Conservation (phyloP, 192 early-diverging fungal genomes). For the Geosiphon pyriformis region DNA sequence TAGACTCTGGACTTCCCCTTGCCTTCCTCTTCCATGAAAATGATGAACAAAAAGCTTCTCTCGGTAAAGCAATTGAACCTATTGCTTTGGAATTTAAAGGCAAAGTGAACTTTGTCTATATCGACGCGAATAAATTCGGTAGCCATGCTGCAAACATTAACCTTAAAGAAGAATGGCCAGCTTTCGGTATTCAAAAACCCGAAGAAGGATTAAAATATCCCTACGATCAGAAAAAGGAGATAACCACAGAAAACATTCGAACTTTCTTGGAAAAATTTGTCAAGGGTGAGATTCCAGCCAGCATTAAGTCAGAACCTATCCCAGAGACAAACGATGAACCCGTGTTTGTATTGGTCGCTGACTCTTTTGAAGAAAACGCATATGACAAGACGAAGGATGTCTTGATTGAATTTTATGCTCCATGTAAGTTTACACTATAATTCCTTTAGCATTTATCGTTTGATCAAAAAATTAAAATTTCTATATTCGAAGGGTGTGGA, state of each 20-base stretch:
- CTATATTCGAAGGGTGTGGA: slow-evolving; percentile 35
- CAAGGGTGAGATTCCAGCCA: slow-evolving; percentile 63
- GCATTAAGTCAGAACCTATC: slow-evolving; percentile 75
- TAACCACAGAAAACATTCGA: slow-evolving; percentile 55
- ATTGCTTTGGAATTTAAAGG: slow-evolving; percentile 85
- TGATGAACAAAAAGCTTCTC: slow-evolving; percentile 52
- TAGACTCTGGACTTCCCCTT: slow-evolving; percentile 81
- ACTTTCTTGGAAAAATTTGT: slow-evolving; percentile 62
- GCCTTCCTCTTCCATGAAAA: slow-evolving; percentile 80
- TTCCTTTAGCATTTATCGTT: no score
- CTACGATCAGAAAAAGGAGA: slow-evolving; percentile 62
- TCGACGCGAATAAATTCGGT: slow-evolving; percentile 82
- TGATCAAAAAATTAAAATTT: background rate
- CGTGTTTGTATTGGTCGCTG: slow-evolving; percentile 87
- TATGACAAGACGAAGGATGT: slow-evolving; percentile 60
- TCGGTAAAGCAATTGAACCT: slow-evolving; percentile 57
- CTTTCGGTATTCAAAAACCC: slow-evolving; percentile 83
- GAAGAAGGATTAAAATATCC: slow-evolving; percentile 78
- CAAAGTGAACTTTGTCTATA: slow-evolving; percentile 85
- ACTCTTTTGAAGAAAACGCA: slow-evolving; percentile 77
- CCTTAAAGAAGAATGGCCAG: slow-evolving; percentile 89
- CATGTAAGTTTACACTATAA: slow-evolving; percentile 10
- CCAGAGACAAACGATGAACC: slow-evolving; percentile 82
- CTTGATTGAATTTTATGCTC: slow-evolving; percentile 56
- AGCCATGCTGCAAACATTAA: slow-evolving; percentile 83